A percentile compares a stretch with the other conserved stretches of the same genome.
Evolutionary conservation across 768 basidiomycete genomes (phyloP).

Genomic region (Multifurca ochricompacta): DNA sequence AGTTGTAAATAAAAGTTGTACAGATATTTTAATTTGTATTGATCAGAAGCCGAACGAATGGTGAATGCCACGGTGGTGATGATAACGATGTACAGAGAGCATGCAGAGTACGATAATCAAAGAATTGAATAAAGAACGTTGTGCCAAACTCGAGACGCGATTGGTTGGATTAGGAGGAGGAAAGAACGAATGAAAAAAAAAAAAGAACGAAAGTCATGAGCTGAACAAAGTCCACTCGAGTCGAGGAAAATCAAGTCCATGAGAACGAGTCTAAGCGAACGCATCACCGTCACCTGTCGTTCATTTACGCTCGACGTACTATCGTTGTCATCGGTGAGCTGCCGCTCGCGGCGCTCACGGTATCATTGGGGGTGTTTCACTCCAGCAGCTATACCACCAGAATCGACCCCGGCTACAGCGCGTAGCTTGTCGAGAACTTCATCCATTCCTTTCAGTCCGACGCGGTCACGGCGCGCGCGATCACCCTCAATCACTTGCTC

Average conservation of each 20-base stretch:
- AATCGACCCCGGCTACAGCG: conserved; percentile 12
- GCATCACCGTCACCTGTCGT: conserved; percentile 11
- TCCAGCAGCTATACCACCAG: background rate
- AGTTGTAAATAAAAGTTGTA: background rate
- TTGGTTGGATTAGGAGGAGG: too few species aligned
- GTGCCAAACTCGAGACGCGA: background rate
- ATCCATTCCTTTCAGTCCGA: conserved; percentile 20
- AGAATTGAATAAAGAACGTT: background rate
- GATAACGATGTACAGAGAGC: conserved; percentile 19
- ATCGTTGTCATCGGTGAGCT: conserved; percentile 6
- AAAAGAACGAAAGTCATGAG: conserved; percentile 9
- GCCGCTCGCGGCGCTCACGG: background rate
- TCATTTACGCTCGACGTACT: background rate
- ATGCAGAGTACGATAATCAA: conserved; percentile 13
- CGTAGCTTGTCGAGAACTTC: conserved; percentile 19
- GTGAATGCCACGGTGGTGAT: conserved; percentile 8
- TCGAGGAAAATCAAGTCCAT: background rate
- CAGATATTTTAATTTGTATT: conserved; percentile 11
- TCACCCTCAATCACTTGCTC: conserved; percentile 20
- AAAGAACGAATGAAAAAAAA: background rate
- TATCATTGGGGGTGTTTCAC: background rate
- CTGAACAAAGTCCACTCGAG: background rate
- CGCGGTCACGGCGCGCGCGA: conserved; percentile 11
- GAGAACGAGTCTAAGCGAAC: background rate
- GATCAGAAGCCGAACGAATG: conserved; percentile 13